Evolutionary conservation across 1,139 yeast species (phyloP).

Genomic region (Lodderomyces parapsilosis): DNA sequence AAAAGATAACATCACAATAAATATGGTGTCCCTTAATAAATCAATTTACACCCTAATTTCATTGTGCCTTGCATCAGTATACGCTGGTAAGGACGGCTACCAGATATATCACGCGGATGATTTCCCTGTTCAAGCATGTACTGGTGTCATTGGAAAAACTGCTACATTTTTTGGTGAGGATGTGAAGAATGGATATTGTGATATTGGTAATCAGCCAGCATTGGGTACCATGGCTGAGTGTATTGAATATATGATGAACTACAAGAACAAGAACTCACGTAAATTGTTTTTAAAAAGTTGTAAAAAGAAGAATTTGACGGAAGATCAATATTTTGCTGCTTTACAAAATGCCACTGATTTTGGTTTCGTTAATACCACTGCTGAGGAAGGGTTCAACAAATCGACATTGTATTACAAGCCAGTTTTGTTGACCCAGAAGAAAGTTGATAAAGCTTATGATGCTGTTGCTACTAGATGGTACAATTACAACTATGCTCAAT

Average conservation of each 20-base stretch:
- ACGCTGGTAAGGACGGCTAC: constrained; percentile 12
- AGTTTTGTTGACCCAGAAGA: constrained; percentile 20
- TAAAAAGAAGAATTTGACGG: constrained; percentile 26
- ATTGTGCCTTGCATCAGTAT: constrained; percentile 1
- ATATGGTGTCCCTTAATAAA: background rate
- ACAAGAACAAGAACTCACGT: constrained; percentile 19
- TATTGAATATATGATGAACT: constrained; percentile 25
- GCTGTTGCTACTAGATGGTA: constrained; percentile 41
- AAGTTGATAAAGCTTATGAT: constrained; percentile 30
- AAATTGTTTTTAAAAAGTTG: constrained; percentile 27
- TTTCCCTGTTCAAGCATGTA: constrained; percentile 28
- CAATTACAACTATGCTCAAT: constrained; percentile 44
- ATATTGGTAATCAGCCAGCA: constrained; percentile 34
- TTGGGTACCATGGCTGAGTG: constrained; percentile 41
- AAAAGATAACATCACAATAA: background rate
- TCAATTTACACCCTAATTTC: background rate
- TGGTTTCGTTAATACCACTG: constrained; percentile 23
- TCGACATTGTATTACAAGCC: constrained; percentile 32
- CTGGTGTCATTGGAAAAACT: constrained; percentile 21
- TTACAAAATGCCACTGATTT: constrained; percentile 37
- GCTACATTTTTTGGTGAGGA: constrained; percentile 15
- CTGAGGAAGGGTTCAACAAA: constrained; percentile 27
- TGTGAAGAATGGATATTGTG: constrained; percentile 32
- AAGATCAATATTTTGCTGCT: constrained; percentile 27
- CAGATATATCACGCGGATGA: constrained; percentile 17